Percentiles rank a stretch among this genome's conserved stretches.
These are phyloP conservation scores for Tieghemostelium lacteum DNA, from an alignment of 78 protist species.

Conservation along the genomic window DNA sequence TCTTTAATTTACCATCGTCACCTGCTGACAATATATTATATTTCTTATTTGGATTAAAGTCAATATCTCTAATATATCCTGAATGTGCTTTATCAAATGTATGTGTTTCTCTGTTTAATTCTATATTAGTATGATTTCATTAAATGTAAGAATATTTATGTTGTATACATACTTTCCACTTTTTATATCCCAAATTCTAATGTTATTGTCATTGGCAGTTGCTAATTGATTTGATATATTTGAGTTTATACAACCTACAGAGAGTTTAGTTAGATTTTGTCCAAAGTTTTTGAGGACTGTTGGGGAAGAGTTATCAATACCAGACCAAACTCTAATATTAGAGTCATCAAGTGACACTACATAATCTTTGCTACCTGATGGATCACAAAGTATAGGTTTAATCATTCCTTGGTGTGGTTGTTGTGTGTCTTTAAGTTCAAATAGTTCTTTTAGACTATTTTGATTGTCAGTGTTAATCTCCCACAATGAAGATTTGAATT, in stretches of 20 bases:
- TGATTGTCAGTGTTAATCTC: constrained; percentile 12
- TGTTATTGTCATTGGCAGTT: constrained; percentile 72
- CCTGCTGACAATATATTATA: constrained; percentile 71
- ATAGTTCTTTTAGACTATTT: constrained; percentile 26
- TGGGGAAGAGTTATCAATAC: constrained; percentile 3
- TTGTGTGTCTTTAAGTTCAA: constrained; percentile 56
- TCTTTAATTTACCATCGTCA: constrained; percentile 73
- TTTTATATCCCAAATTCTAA: constrained; percentile 78
- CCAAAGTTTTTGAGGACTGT: constrained; percentile 45
- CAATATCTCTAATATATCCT: constrained; percentile 67
- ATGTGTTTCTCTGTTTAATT: constrained; percentile 52
- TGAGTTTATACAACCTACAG: constrained; percentile 68
- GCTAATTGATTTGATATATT: constrained; percentile 63
- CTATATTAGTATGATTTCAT: too few relatives aligned
- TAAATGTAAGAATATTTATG: neutral
- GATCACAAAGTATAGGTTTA: constrained; percentile 74
- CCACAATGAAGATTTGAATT: constrained; percentile 65
- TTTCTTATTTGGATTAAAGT: constrained; percentile 76
- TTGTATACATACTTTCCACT: constrained; percentile 41
- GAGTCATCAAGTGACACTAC: constrained; percentile 58
- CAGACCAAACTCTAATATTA: constrained; percentile 55
- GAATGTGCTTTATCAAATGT: constrained; percentile 71
- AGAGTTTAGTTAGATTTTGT: constrained; percentile 23
- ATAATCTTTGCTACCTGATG: constrained; percentile 70
- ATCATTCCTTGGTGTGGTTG: constrained; percentile 60